Evolutionary conservation across 306 rosid species (phyloP).

Genomic region (Cicer chorassanicum): DNA sequence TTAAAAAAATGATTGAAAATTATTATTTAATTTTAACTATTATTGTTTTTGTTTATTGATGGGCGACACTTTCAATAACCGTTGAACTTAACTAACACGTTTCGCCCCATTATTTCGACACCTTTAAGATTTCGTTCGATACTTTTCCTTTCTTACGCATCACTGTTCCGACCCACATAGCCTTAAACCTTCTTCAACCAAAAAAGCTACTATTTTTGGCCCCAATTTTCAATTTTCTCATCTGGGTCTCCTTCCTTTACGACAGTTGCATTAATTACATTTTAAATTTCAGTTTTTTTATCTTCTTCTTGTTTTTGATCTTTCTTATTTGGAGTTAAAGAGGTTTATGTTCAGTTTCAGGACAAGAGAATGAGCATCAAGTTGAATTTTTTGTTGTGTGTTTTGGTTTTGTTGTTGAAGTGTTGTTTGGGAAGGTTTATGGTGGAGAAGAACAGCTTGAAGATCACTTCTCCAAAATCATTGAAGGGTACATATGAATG

Average conservation of each 20-base stretch:
- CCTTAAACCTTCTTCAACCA: slow-evolving; percentile 33
- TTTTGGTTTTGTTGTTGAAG: slow-evolving; percentile 63
- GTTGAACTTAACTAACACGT: slow-evolving; percentile 49
- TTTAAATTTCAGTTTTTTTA: slow-evolving; percentile 34
- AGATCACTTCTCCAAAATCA: slow-evolving; percentile 64
- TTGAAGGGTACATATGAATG: slow-evolving; percentile 75
- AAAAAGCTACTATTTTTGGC: slow-evolving; percentile 33
- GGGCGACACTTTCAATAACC: slow-evolving; percentile 33
- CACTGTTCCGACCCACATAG: slow-evolving; percentile 26
- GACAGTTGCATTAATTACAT: slow-evolving; percentile 3
- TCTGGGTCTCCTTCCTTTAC: slow-evolving; percentile 45
- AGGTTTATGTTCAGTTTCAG: background rate
- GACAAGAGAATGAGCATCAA: slow-evolving; percentile 52
- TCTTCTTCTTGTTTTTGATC: background rate
- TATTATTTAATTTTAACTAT: too few species aligned
- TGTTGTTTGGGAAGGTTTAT: slow-evolving; percentile 75
- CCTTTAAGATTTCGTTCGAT: slow-evolving; percentile 14
- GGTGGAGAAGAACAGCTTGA: slow-evolving; percentile 96
- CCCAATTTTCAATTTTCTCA: slow-evolving; percentile 32
- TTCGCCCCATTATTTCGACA: slow-evolving; percentile 35
- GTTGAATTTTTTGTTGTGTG: slow-evolving; percentile 48
- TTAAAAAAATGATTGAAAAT: too few species aligned
- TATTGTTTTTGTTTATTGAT: background rate
- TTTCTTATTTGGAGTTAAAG: slow-evolving; percentile 17
- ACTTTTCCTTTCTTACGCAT: slow-evolving; percentile 35